Evolutionary conservation across 495 filamentous ascomycete species (phyloP).

Genomic region (Penicillium parvum): DNA sequence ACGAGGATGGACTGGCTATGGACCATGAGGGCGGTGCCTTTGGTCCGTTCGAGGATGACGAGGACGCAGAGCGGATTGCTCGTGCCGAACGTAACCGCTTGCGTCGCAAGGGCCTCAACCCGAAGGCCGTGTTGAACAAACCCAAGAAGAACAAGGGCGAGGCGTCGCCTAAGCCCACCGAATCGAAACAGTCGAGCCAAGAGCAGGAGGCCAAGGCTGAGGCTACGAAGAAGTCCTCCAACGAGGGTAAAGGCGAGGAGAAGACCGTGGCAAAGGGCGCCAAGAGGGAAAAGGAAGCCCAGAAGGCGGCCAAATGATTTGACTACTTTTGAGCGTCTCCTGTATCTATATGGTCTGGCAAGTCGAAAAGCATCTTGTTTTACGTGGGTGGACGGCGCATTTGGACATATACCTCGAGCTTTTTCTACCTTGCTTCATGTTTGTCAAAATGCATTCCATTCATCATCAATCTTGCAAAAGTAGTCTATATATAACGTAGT

Average conservation of each 20-base stretch:
- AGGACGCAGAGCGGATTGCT: constrained; percentile 56
- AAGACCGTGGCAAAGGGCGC: constrained; percentile 12
- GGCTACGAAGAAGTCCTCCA: constrained; percentile 12
- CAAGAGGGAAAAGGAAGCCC: constrained; percentile 18
- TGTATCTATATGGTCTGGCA: constrained; percentile 27
- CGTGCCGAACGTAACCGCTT: constrained; percentile 53
- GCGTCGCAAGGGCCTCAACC: constrained; percentile 63
- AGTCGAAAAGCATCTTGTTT: constrained; percentile 31
- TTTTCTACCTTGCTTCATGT: constrained; percentile 13
- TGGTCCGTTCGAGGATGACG: constrained; percentile 63
- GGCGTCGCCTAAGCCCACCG: constrained; percentile 7
- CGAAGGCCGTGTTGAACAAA: constrained; percentile 51
- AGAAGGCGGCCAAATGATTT: constrained; percentile 39
- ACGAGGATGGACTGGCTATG: constrained; percentile 31
- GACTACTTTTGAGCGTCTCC: constrained; percentile 16
- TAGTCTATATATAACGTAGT: constrained; percentile 4
- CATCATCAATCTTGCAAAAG: neutral
- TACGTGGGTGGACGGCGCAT: constrained; percentile 30
- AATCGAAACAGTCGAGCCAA: constrained; percentile 6
- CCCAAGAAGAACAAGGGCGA: constrained; percentile 30
- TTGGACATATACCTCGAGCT: constrained; percentile 24
- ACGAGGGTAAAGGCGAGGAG: constrained; percentile 15
- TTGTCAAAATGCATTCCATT: constrained; percentile 8
- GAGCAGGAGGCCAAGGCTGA: constrained; percentile 8
- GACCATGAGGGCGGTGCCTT: constrained; percentile 48